Percentiles rank a stretch among this genome's conserved stretches.
These are phyloP conservation scores for Xylaria sp. DNA, from an alignment of 2,329 filamentous ascomycete species.

Conservation along the genomic window DNA sequence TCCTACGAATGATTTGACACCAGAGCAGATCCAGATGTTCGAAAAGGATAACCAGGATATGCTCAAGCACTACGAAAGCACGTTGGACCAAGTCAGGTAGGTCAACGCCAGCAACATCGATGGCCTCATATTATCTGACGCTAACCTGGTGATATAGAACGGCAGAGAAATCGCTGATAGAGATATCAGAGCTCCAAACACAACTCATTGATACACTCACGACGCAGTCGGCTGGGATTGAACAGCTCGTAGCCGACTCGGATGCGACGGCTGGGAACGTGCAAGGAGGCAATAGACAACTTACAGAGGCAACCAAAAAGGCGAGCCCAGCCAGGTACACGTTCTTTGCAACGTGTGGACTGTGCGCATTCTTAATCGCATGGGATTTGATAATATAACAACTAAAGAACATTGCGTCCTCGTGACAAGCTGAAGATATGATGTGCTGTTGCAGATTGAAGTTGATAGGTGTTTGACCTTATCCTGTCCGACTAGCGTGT, in stretches of 20 bases:
- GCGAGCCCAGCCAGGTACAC: constrained; percentile 80
- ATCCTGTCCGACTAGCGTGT: background rate
- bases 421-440: constrained; percentile 8
- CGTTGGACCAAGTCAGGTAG: constrained; percentile 93
- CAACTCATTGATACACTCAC: constrained; percentile 87
- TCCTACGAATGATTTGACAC: constrained; percentile 68
- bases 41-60: constrained; percentile 93
- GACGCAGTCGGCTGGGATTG: constrained; percentile 88
- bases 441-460: background rate
- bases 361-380: constrained; percentile 78
- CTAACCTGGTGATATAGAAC: constrained; percentile 63
- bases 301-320: constrained; percentile 82
- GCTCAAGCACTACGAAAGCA: constrained; percentile 92
- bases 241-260: constrained; percentile 87
- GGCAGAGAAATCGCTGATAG: constrained; percentile 88
- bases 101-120: constrained; percentile 51
- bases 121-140: background rate
- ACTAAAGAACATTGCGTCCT: background rate
- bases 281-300: constrained; percentile 87
- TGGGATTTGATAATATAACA: constrained; percentile 77
- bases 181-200: constrained; percentile 93
- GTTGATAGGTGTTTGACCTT: background rate
- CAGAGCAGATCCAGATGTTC: constrained; percentile 92
- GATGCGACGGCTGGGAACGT: constrained; percentile 86
- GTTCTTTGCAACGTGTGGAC: constrained; percentile 80